phyloP scores from a whole-genome alignment of 352 stramenopile species.

The Phytophthora vignae region DNA sequence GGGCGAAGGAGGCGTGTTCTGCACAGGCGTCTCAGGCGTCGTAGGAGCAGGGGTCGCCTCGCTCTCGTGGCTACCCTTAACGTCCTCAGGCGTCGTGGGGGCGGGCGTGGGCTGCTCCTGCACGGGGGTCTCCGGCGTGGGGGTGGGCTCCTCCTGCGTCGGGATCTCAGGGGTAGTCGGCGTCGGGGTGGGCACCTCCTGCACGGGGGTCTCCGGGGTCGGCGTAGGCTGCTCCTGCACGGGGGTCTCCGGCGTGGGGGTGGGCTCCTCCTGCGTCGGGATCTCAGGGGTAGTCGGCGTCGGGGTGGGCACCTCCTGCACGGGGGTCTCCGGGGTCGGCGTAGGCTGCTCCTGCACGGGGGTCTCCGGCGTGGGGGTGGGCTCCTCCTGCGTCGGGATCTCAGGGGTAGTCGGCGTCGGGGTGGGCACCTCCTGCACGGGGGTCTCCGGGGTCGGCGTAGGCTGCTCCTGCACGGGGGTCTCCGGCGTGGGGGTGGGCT shows the following conservation, averaged over 20 bases:
- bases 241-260: slow-evolving; percentile 9
- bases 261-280: neutral
- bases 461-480: no score
- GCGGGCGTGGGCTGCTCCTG: slow-evolving; percentile 9
- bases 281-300: neutral
- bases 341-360: no score
- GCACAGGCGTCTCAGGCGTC: slow-evolving; percentile 7
- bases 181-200: neutral
- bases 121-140: neutral
- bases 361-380: no score
- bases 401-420: no score
- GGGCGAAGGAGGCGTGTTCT: neutral
- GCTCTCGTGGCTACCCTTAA: neutral
- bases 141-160: slow-evolving; percentile 5
- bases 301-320: slow-evolving; percentile 4
- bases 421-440: no score
- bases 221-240: slow-evolving; percentile 1
- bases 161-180: slow-evolving; percentile 1
- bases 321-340: no score
- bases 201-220: neutral
- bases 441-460: no score
- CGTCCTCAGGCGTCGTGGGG: neutral
- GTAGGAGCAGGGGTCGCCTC: neutral
- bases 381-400: no score
- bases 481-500: no score